phyloP scores from a whole-genome alignment of 2,329 filamentous ascomycete genomes.

The Colletotrichum siamense region DNA sequence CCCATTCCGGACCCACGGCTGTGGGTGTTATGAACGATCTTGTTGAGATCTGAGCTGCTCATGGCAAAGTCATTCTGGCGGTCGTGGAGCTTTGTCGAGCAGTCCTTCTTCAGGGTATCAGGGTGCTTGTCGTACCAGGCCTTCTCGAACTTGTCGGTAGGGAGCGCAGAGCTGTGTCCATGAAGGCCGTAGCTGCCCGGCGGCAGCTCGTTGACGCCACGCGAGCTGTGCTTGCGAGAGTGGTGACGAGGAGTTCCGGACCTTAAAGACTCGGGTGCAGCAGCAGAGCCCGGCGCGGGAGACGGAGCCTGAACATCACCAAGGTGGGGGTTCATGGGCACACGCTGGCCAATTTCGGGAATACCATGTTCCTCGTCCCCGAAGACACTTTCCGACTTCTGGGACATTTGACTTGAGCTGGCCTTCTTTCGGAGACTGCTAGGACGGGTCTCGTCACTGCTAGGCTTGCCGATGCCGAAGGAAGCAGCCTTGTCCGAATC shows the following conservation, averaged over 20 bases:
- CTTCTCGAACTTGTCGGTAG: constrained; percentile 84
- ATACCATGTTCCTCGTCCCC: constrained; percentile 83
- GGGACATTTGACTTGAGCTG: constrained; percentile 60
- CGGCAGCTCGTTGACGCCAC: constrained; percentile 72
- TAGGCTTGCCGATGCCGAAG: constrained; percentile 79
- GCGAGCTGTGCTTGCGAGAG: constrained; percentile 73
- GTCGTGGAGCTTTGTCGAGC: constrained; percentile 60
- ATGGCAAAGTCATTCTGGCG: constrained; percentile 77
- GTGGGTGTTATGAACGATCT: constrained; percentile 79
- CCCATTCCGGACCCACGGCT: constrained; percentile 57
- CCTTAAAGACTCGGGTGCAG: constrained; percentile 37
- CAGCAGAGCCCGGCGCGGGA: constrained; percentile 63
- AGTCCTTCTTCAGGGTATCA: constrained; percentile 78
- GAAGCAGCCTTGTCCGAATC: constrained; percentile 87
- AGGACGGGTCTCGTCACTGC: constrained; percentile 55
- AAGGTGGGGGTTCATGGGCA: constrained; percentile 91
- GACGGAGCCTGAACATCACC: constrained; percentile 97
- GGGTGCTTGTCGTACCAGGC: constrained; percentile 95
- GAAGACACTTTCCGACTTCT: constrained; percentile 35
- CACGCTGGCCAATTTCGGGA: constrained; percentile 88
- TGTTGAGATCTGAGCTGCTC: constrained; percentile 89
- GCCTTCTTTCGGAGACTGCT: constrained; percentile 60
- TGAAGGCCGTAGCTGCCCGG: constrained; percentile 94
- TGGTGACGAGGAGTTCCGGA: constrained; percentile 57
- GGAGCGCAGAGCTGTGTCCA: constrained; percentile 69